Conservation (phyloP, 2,329 filamentous ascomycete genomes). For the Scopulariopsis brevicaulis region DNA sequence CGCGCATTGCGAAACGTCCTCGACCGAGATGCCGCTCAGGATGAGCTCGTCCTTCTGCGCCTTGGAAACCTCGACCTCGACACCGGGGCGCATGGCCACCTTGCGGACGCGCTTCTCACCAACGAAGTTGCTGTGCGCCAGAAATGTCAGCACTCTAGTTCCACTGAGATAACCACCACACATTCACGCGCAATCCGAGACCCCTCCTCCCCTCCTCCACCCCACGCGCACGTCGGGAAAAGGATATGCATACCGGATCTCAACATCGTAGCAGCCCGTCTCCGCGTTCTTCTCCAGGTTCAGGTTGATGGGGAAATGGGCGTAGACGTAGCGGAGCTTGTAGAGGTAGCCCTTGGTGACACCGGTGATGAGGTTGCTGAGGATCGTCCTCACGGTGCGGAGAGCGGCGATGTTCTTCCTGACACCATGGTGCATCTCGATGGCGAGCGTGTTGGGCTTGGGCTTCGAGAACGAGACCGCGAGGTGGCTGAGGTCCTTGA, state of each 20-base stretch:
- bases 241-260: constrained; percentile 69
- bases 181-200: background rate
- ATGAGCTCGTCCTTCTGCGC: constrained; percentile 96
- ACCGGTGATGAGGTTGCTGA: constrained; percentile 97
- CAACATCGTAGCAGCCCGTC: constrained; percentile 78
- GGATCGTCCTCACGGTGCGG: constrained; percentile 93
- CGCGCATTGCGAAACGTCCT: constrained; percentile 94
- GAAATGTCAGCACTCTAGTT: constrained; percentile 18
- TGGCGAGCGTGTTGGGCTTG: constrained; percentile 78
- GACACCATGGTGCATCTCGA: constrained; percentile 96
- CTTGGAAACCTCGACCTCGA: constrained; percentile 82
- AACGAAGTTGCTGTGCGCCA: constrained; percentile 72
- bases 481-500: constrained; percentile 93
- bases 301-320: constrained; percentile 99
- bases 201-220: background rate
- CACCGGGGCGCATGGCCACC: constrained; percentile 79
- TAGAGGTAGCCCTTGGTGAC: constrained; percentile 99
- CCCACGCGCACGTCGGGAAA: background rate
- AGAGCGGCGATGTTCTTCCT: constrained; percentile 98
- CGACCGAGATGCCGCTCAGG: constrained; percentile 86
- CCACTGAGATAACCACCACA: background rate
- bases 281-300: constrained; percentile 95
- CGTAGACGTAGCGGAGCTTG: constrained; percentile 99
- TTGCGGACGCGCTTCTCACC: constrained; percentile 98
- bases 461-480: constrained; percentile 90